A percentile compares a stretch with the other conserved stretches of the same genome.
Conservation (phyloP, 306 rosid species). For the Comarum palustre region DNA sequence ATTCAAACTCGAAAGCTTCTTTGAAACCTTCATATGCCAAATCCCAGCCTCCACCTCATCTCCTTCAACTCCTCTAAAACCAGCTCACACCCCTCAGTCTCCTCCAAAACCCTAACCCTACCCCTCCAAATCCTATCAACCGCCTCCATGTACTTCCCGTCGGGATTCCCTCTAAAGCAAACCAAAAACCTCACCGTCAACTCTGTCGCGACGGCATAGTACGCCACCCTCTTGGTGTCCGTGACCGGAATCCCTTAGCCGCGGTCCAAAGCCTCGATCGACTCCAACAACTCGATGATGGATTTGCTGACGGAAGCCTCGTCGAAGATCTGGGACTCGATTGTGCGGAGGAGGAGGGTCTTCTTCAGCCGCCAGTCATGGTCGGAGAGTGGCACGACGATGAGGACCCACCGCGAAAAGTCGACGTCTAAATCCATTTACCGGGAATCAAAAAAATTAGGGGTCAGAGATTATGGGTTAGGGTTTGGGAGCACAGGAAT, state of each 20-base stretch:
- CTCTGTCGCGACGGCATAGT: constrained; percentile 68
- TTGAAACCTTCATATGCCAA: constrained; percentile 37
- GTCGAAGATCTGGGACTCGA: constrained; percentile 34
- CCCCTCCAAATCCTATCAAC: constrained; percentile 61
- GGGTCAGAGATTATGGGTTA: background rate
- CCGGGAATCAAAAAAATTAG: background rate
- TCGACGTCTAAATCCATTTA: constrained; percentile 33
- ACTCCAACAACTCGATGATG: constrained; percentile 45
- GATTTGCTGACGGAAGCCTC: constrained; percentile 44
- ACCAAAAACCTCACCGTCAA: constrained; percentile 54
- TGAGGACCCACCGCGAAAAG: constrained; percentile 49
- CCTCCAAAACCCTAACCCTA: constrained; percentile 32
- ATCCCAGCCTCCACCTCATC: constrained; percentile 57
- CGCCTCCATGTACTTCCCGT: constrained; percentile 42
- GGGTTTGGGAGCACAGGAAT: background rate
- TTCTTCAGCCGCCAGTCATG: constrained; percentile 52
- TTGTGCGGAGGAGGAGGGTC: constrained; percentile 56
- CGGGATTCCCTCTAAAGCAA: constrained; percentile 22
- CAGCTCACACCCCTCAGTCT: constrained; percentile 25
- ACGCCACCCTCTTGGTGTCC: constrained; percentile 51
- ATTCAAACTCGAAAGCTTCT: constrained; percentile 44
- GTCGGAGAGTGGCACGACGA: constrained; percentile 36
- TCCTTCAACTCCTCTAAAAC: constrained; percentile 38
- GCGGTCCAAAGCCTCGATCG: constrained; percentile 42
- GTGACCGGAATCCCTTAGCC: constrained; percentile 15